Evolutionary conservation across 331 rosid species (phyloP).

Genomic region (Acacia pycnantha): DNA sequence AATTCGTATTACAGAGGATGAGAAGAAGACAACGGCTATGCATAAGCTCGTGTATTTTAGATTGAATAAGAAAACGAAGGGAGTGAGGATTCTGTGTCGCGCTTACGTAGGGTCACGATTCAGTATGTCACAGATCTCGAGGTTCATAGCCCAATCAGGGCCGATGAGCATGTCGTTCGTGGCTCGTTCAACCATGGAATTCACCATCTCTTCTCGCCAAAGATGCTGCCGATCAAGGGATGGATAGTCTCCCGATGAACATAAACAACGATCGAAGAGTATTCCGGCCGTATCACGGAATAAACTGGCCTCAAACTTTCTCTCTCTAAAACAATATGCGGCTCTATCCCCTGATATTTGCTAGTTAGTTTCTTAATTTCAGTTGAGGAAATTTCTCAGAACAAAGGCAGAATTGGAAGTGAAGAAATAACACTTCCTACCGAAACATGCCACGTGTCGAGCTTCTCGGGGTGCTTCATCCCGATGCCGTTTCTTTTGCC

Average conservation of each 20-base stretch:
- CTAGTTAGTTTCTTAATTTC: slow-evolving; percentile 40
- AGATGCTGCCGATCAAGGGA: slow-evolving; percentile 37
- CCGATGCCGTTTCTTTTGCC: slow-evolving; percentile 21
- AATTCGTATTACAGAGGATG: background rate
- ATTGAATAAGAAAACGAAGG: background rate
- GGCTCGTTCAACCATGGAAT: slow-evolving; percentile 89
- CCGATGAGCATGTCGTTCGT: slow-evolving; percentile 93
- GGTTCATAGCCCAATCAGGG: slow-evolving; percentile 99
- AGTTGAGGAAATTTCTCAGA: slow-evolving; percentile 42
- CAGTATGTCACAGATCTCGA: slow-evolving; percentile 96
- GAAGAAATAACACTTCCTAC: slow-evolving; percentile 12
- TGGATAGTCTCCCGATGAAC: slow-evolving; percentile 27
- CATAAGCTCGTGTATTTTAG: background rate
- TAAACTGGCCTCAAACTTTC: slow-evolving; percentile 35
- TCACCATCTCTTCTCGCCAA: slow-evolving; percentile 64
- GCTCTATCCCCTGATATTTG: slow-evolving; percentile 41
- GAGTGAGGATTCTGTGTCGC: slow-evolving; percentile 24
- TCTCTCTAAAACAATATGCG: slow-evolving; percentile 22
- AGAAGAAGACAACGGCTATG: background rate
- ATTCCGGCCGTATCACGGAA: slow-evolving; percentile 34
- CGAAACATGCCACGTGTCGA: slow-evolving; percentile 33
- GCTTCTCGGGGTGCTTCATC: background rate
- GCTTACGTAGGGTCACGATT: slow-evolving; percentile 86
- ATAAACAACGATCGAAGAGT: slow-evolving; percentile 26
- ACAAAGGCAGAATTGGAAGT: slow-evolving; percentile 25